Evolutionary conservation across 768 basidiomycete species (phyloP).

Genomic region (Leccinellum rugosiceps): DNA sequence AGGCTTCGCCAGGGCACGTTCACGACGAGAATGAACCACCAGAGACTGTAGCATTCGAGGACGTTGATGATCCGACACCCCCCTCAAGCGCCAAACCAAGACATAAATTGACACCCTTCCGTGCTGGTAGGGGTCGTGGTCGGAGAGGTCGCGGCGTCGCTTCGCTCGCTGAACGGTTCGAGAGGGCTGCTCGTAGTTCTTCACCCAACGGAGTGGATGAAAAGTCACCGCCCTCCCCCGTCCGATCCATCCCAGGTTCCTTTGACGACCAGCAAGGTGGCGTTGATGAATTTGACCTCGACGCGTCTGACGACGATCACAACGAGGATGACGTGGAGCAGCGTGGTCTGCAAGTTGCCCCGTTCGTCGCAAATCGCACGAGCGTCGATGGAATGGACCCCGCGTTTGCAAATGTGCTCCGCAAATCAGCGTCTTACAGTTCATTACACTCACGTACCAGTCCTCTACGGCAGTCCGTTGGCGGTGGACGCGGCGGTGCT

Average conservation of each 20-base stretch:
- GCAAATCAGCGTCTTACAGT: constrained; percentile 45
- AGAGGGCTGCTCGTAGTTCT: constrained; percentile 52
- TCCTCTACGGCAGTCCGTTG: constrained; percentile 59
- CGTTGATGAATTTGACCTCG: constrained; percentile 20
- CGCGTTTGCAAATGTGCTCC: constrained; percentile 73
- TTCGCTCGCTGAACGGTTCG: constrained; percentile 60
- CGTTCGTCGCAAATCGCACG: constrained; percentile 53
- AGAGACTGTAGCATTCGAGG: constrained; percentile 45
- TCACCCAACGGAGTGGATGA: constrained; percentile 40
- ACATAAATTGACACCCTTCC: constrained; percentile 53
- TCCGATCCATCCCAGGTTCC: constrained; percentile 33
- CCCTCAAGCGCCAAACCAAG: constrained; percentile 35
- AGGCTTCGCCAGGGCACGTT: constrained; percentile 36
- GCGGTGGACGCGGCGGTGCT: constrained; percentile 47
- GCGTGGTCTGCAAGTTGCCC: constrained; percentile 32
- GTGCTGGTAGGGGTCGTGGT: constrained; percentile 41
- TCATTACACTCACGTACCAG: constrained; percentile 47
- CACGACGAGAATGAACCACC: constrained; percentile 37
- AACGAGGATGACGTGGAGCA: constrained; percentile 28
- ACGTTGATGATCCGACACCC: constrained; percentile 37
- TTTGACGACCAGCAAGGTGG: constrained; percentile 23
- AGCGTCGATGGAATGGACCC: constrained; percentile 90
- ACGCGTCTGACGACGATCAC: constrained; percentile 22
- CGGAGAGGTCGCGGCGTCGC: constrained; percentile 47
- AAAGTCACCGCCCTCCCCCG: constrained; percentile 26